Percentiles rank a stretch among this genome's conserved stretches.
phyloP scores from a whole-genome alignment of 805 yeast species.

The Saturnispora sekii region DNA sequence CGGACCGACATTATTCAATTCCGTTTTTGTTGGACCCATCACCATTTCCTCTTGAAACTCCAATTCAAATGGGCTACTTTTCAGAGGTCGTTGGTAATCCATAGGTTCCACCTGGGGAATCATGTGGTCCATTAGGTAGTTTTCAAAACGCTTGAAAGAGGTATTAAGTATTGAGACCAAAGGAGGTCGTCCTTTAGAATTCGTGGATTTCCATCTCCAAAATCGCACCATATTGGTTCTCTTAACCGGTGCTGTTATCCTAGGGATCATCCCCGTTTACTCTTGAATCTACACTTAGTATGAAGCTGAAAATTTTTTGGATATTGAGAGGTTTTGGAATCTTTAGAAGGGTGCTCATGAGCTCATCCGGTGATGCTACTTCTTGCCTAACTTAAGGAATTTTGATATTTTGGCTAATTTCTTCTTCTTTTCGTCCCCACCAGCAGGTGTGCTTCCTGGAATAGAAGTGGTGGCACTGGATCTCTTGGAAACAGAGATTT shows the following conservation, averaged over 20 bases:
- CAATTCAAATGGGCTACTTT: background rate
- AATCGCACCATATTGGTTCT: background rate
- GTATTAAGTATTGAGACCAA: background rate
- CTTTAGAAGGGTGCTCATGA: background rate
- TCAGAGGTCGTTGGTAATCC: too few species aligned
- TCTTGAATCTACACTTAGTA: too few species aligned
- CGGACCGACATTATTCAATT: background rate
- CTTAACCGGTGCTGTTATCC: too few species aligned
- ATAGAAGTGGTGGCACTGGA: too few species aligned
- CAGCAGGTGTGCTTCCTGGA: background rate
- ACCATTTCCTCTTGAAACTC: constrained; percentile 3
- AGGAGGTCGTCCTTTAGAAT: background rate
- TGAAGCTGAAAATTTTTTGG: background rate
- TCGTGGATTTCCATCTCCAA: background rate
- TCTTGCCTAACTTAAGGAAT: constrained; percentile 7
- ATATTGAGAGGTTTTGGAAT: background rate
- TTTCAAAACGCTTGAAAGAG: background rate
- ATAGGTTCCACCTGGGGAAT: background rate
- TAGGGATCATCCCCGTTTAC: too few species aligned
- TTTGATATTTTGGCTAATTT: background rate
- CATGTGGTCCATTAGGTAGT: background rate
- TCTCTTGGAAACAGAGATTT: background rate
- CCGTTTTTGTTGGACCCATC: background rate
- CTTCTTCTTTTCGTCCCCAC: background rate
- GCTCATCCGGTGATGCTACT: background rate